These are phyloP conservation scores for Ciborinia camelliae DNA, from an alignment of 2,329 filamentous ascomycete species.

Conservation along the genomic window DNA sequence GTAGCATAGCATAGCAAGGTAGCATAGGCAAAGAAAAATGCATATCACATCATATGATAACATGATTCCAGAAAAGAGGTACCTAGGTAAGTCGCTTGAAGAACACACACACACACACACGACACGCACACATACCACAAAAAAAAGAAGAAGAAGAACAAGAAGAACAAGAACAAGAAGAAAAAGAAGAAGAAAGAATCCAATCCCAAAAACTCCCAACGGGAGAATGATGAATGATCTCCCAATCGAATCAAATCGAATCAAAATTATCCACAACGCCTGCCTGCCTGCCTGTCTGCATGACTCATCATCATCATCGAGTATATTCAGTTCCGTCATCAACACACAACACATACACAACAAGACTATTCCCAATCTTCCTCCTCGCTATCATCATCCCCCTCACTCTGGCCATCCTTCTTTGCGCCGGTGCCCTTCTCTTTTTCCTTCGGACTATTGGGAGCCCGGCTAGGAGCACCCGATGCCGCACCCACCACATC, in stretches of 20 bases:
- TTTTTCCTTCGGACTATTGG: conserved; percentile 59
- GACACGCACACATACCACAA: no score
- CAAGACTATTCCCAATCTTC: conserved; percentile 68
- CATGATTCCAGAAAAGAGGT: no score
- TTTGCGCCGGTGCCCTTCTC: conserved; percentile 58
- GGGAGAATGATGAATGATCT: no score
- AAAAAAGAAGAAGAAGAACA: no score
- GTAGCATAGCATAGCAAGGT: no score
- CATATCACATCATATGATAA: no score
- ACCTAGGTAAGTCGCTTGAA: no score
- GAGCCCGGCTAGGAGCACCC: conserved; percentile 73
- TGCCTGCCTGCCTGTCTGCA: no score
- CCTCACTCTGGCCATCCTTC: conserved; percentile 46
- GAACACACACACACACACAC: no score
- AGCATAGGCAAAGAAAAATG: no score
- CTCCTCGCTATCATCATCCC: conserved; percentile 63
- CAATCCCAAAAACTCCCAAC: conserved; percentile 10
- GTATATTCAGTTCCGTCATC: background rate
- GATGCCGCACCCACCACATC: conserved; percentile 82
- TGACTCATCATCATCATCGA: background rate
- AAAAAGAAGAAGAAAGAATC: background rate
- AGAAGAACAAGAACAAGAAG: no score
- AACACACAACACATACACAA: background rate
- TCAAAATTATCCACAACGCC: conserved; percentile 22
- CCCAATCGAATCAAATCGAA: no score